phyloP scores from a whole-genome alignment of 768 basidiomycete genomes.

The Dacryopinax spathularia region DNA sequence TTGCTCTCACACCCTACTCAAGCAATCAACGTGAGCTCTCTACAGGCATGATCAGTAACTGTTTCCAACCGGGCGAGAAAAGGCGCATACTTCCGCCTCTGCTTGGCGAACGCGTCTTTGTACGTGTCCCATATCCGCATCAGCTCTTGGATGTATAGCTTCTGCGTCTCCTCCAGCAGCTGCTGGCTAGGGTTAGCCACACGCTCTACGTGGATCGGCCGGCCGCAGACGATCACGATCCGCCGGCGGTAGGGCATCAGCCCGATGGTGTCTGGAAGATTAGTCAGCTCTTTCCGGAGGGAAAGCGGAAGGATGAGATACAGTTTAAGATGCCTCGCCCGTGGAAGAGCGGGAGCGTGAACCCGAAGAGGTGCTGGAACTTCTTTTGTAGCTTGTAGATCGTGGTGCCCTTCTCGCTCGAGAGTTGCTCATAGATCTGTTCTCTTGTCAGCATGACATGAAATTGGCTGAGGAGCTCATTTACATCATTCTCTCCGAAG shows the following conservation, averaged over 20 bases:
- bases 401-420: slow-evolving; percentile 83
- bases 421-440: slow-evolving; percentile 94
- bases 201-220: slow-evolving; percentile 67
- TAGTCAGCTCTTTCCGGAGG: background rate
- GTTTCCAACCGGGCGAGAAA: background rate
- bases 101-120: slow-evolving; percentile 83
- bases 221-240: slow-evolving; percentile 95
- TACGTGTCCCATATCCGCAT: slow-evolving; percentile 95
- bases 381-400: slow-evolving; percentile 74
- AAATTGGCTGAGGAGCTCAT: slow-evolving; percentile 17
- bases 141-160: slow-evolving; percentile 81
- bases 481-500: slow-evolving; percentile 95
- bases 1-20: too few relatives aligned
- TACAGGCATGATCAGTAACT: background rate
- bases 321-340: slow-evolving; percentile 91
- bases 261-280: slow-evolving; percentile 67
- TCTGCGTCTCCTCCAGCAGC: slow-evolving; percentile 63
- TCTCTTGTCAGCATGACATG: slow-evolving; percentile 6
- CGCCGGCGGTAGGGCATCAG: slow-evolving; percentile 89
- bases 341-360: slow-evolving; percentile 94
- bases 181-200: slow-evolving; percentile 71
- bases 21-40: background rate
- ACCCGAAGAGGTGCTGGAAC: slow-evolving; percentile 86
- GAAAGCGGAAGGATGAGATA: slow-evolving; percentile 24
- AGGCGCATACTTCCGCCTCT: slow-evolving; percentile 36